Base-by-base conservation (phyloP, 2,329 filamentous ascomycete species). In the Colletotrichum liriopes region DNA sequence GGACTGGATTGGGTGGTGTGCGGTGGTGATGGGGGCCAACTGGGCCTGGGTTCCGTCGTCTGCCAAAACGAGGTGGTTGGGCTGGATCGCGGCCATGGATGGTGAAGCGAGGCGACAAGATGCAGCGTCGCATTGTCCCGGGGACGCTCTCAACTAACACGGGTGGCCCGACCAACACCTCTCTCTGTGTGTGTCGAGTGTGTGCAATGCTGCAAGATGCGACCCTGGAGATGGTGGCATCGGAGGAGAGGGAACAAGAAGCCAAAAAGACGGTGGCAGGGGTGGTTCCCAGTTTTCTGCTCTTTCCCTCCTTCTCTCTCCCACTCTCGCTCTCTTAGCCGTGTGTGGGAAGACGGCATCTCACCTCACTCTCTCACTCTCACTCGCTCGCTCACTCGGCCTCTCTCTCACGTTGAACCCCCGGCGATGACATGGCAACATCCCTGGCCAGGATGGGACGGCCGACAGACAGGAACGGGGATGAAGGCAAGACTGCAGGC, bases 231-330 rank as follows among this genome's bases (percentile, higher is more conserved):
- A 37, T 37, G 32, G 52, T 14, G 29, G 52, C 20, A 55, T 55
- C 51, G 8, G 20, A 32, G 51, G 29, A 35, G 20, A 54, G 16
- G 18, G 16, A 11, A 20, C 20, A 52, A 45, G 18, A 45, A 20
- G 43, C 16, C 4, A n/a, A 20, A 35, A 23, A 54, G 29, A 54
- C 8, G 51, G 51, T n/a, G 29, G 23, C 52, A 55, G 52, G 52
- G 52, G 52, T 76, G 45, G 55, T 74, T 72, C 75, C 75, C 75
- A 75, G 75, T 76, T 76, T 73, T 39, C 35, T 23, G 49, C 14
- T 41, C 12, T 66, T 9, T 23, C 29, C 23, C 2, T 26, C 23
- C 23, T 26, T 26, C n/a, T 16, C 20, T 39, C 20, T 26, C 20
- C n/a, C 20, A 18, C 20, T 37, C 16, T 14, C 54, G 16, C 32